Base-by-base conservation (phyloP, 116 monocot species). In the Posidonia oceanica region DNA sequence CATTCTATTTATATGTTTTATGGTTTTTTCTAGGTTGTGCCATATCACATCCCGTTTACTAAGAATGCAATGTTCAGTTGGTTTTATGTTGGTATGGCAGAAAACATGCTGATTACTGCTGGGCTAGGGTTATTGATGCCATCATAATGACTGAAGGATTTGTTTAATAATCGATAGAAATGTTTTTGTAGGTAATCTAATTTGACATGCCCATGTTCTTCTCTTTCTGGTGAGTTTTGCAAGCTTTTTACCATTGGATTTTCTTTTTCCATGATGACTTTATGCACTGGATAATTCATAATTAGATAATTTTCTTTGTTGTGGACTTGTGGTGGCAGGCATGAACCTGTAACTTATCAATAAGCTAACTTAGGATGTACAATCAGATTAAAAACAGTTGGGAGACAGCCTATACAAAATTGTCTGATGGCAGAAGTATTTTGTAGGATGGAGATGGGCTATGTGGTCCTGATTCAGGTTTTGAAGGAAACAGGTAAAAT, bases 291-390 rank as follows among this genome's bases (percentile, higher is more conserved):
- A 10, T 48, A 48, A 7, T 48, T 48, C 48, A 48, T 5, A 48
- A 48, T 48, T 48, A 48, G 48, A 48, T 48, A 48, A 48, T 48
- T 10, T 48, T 48, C 2, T 63, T 63, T 63, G 3, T 63, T 63
- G 36, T 29, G 29, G 29, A 29, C 29, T 29, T 29, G 29, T 38
- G 37, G 15, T 64, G 37, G 39, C 64, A 64, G 64, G 64, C 64
- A 64, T 39, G 17, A 64, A 64, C 6, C 40, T 17, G n/a, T 39
- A 63, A 64, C 64, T 16, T 64, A 39, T 64, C 39, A 40, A 39
- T 64, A 66, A 66, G 41, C 41, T 20, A 48, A 66, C 48, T n/a
- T 44, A 40, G 39, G 48, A 39, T 66, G 66, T 66, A 16, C 66
- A 66, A 42, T 48, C 16, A 44, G n/a, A 18, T 42, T 20, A 5